Evolutionary conservation across 148 eudicot species (phyloP).

Genomic region (Rhododendron mucronatum): DNA sequence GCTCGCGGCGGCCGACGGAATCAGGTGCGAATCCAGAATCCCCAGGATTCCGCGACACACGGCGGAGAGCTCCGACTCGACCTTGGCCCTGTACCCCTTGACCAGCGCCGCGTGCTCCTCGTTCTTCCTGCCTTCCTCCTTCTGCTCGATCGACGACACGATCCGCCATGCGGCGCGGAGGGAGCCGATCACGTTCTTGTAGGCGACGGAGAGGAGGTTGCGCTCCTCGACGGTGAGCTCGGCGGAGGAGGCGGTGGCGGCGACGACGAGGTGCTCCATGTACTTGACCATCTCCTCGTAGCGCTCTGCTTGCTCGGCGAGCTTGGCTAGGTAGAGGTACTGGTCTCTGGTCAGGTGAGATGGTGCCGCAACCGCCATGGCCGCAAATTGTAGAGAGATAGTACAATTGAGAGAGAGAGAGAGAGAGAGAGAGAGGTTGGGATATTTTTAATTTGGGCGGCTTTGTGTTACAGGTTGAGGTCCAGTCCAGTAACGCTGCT

Average conservation of each 20-base stretch:
- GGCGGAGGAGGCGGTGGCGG: not conserved
- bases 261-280: conserved; percentile 19
- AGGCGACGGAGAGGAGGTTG: conserved; percentile 20
- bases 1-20: conserved; percentile 2
- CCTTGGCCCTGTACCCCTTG: conserved; percentile 19
- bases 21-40: conserved; percentile 10
- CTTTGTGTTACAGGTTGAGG: no score
- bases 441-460: no score
- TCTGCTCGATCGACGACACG: conserved; percentile 25
- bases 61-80: conserved; percentile 16
- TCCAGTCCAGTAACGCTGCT: no score
- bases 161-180: conserved; percentile 20
- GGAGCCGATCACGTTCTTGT: conserved; percentile 24
- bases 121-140: conserved; percentile 21
- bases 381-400: no score
- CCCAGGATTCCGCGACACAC: conserved; percentile 19
- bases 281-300: conserved; percentile 22
- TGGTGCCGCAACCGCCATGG: not conserved
- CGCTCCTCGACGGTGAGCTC: conserved; percentile 23
- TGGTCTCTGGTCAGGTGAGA: conserved; percentile 11
- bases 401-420: no score
- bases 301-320: conserved; percentile 23
- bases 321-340: conserved; percentile 18
- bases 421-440: no score
- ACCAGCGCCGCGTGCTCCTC: conserved; percentile 18